phyloP scores from a whole-genome alignment of 768 basidiomycete genomes.

The Suillus luteus region DNA sequence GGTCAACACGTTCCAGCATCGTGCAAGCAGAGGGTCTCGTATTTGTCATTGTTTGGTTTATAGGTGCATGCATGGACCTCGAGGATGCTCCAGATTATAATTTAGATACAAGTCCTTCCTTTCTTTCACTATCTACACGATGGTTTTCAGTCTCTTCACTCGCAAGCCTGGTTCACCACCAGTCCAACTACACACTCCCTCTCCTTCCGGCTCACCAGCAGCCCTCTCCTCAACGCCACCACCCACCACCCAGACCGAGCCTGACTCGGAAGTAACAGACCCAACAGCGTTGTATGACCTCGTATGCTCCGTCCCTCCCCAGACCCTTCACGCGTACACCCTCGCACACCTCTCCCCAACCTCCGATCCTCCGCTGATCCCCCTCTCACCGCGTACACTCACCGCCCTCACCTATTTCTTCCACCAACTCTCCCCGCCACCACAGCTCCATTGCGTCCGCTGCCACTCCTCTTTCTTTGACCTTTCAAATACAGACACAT shows the following conservation, averaged over 20 bases:
- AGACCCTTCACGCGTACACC: slow-evolving; percentile 64
- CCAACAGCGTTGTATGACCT: slow-evolving; percentile 49
- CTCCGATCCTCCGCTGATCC: slow-evolving; percentile 18
- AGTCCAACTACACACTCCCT: slow-evolving; percentile 53
- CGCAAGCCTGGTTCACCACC: slow-evolving; percentile 31
- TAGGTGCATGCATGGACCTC: slow-evolving; percentile 3
- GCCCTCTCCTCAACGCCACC: slow-evolving; percentile 34
- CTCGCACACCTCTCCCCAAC: slow-evolving; percentile 47
- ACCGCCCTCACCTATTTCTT: slow-evolving; percentile 60
- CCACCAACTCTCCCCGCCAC: slow-evolving; percentile 61
- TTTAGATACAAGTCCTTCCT: slow-evolving; percentile 7
- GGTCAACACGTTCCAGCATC: background rate
- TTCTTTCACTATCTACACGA: slow-evolving; percentile 14
- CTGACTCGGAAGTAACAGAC: slow-evolving; percentile 38
- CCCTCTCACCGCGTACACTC: slow-evolving; percentile 42
- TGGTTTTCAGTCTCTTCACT: slow-evolving; percentile 46
- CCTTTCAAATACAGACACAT: slow-evolving; percentile 70
- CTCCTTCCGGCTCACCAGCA: slow-evolving; percentile 41
- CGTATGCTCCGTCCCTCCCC: slow-evolving; percentile 62
- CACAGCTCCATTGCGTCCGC: slow-evolving; percentile 69
- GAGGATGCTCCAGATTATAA: slow-evolving; percentile 1
- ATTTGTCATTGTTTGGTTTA: background rate
- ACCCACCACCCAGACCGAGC: slow-evolving; percentile 34
- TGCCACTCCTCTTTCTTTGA: slow-evolving; percentile 74
- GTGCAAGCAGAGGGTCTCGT: background rate